These are phyloP conservation scores for Penicillium angulare DNA, from an alignment of 495 filamentous ascomycete genomes.

Conservation along the genomic window DNA sequence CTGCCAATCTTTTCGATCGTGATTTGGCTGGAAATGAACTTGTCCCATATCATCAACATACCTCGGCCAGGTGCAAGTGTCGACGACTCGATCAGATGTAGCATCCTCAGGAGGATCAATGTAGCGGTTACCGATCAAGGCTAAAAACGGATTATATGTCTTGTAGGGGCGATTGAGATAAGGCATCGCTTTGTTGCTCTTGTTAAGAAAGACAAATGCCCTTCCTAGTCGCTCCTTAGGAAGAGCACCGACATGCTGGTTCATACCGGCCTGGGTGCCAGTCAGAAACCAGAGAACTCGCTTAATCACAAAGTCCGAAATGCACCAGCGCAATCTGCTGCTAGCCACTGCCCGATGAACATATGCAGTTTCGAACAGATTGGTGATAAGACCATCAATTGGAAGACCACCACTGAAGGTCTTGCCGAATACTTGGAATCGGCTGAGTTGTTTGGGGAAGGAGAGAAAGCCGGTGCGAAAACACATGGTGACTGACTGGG, in stretches of 20 bases:
- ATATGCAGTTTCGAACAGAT: slow-evolving; percentile 18
- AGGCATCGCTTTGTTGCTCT: slow-evolving; percentile 20
- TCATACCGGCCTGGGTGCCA: slow-evolving; percentile 16
- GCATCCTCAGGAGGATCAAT: slow-evolving; percentile 19
- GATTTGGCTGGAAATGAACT: slow-evolving; percentile 13
- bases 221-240: slow-evolving; percentile 11
- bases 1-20: slow-evolving; percentile 14
- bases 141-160: slow-evolving; percentile 9
- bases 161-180: slow-evolving; percentile 18
- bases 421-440: slow-evolving; percentile 16
- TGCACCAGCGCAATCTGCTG: slow-evolving; percentile 13
- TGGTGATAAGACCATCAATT: slow-evolving; percentile 16
- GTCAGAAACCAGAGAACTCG: slow-evolving; percentile 15
- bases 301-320: slow-evolving; percentile 17
- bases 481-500: slow-evolving; percentile 17
- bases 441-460: slow-evolving; percentile 15
- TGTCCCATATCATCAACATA: slow-evolving; percentile 10
- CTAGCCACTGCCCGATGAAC: slow-evolving; percentile 13
- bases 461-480: slow-evolving; percentile 18
- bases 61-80: slow-evolving; percentile 18
- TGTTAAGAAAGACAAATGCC: slow-evolving; percentile 18
- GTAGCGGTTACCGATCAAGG: slow-evolving; percentile 14
- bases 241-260: slow-evolving; percentile 16
- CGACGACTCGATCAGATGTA: slow-evolving; percentile 10
- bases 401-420: slow-evolving; percentile 16